Evolutionary conservation across 176 grass and related monocot genomes (phyloP), one percentile per base, ranked within the genome.

Genomic region (Triticum turgidum): DNA sequence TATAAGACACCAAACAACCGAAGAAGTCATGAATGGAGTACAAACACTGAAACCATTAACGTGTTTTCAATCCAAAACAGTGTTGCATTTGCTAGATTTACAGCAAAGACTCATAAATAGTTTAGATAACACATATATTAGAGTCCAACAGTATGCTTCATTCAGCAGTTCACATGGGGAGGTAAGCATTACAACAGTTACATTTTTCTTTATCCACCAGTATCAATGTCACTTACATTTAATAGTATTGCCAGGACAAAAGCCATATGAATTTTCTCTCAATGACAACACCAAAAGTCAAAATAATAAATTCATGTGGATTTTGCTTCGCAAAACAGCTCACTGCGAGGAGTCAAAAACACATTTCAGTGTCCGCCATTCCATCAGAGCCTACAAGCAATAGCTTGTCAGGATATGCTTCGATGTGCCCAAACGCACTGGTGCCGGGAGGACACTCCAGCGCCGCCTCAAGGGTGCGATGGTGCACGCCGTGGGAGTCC

Each of bases 361-460:
- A 59, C 52, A 98, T 93, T 65, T 98, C 89, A 69, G 91, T 89
- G 58, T 73, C 82, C 14, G 29, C 84, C 95, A 95, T 95, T 86
- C 89, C 41, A 51, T 95, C 89, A 70, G 86, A 87, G 51, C 96
- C 96, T 77, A 98, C 37, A 74, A 98, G 96, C 44, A 89, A 71
- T 9, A 98, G 61, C 82, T 27, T 92, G 71, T 98, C 82, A 70
- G 86, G 91, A 86, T 98, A 98, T 9, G 83, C 93, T 63, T 98
- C 88, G 0, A 98, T 73, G 22, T 88, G 84, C 9, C 96, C 96
- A 3, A 90, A 96, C 21, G 91, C 88, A 27, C 88, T 87, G 15
- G 91, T 91, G 9, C 86, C 93, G 11, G 91, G 96, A 80, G 96
- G 92, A 49, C 93, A 98, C 83, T 98, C 96, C 37, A 98, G 75